Base-by-base conservation (phyloP, 805 yeast genomes). In the Kodamaea kaohsiungensis region DNA sequence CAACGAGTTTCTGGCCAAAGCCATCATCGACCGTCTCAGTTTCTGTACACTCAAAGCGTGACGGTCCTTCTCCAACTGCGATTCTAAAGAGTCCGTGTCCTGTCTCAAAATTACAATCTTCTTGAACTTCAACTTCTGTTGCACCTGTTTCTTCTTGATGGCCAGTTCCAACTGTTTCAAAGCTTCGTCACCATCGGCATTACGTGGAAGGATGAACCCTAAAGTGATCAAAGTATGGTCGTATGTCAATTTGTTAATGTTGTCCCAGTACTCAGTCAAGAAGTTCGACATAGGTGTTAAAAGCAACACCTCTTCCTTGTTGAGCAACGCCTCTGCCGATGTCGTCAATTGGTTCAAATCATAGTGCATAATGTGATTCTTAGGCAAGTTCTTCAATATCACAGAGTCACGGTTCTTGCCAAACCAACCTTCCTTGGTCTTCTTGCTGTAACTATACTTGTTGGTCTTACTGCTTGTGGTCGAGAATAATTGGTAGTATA, bases 251-350 rank as follows among this genome's bases (percentile, higher is more conserved):
- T 78, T 78, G 56, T 88, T 70, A 56, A 95, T 72, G 69, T 95
- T 95, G 39, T 82, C 82, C 98, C 98, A 95, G 75, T 91, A 95
- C 59, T 83, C 87, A 33, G 85, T 84, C 67, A 89, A 85, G 67
- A 95, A 95, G 59, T 85, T 82, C 45, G 96, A 87, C 83, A 95
- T 85, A 38, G 99, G 99, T 1, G 98, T 86, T 66, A 95, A 79
- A 54, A 95, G 84, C 66, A 95, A 78, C 17, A 95, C 89, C 58
- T 88, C 87, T 67, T 95, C 98, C 63, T 82, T 83, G 69, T 90
- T 88, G 55, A 79, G 80, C 49, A 84, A 84, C 17, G 97, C 88
- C 69, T 83, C 80, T 27, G 88, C 78, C 2, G 92, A 82, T 2
- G 93, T 81, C 22, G 84, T 84, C 60, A 93, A 75, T 60, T 81